These are phyloP conservation scores for Pseudocercospora fuligena DNA, from an alignment of 2,329 filamentous ascomycete genomes.

Conservation along the genomic window DNA sequence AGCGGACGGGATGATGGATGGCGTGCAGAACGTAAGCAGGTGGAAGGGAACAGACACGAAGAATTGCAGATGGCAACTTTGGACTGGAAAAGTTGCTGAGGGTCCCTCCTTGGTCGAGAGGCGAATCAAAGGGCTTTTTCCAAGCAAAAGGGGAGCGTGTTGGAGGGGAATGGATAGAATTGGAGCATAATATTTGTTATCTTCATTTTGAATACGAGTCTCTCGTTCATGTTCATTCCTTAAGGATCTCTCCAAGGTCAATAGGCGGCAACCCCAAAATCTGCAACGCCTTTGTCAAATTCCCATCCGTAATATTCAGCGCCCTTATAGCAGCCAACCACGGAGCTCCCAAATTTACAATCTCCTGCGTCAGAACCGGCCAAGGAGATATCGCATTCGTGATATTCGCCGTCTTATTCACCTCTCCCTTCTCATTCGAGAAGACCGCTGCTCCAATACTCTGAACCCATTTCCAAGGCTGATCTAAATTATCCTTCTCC, in stretches of 20 bases:
- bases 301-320: conserved; percentile 33
- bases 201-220: background rate
- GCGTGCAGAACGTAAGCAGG: too few relatives aligned
- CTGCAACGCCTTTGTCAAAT: conserved; percentile 26
- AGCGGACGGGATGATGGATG: too few relatives aligned
- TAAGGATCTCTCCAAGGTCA: background rate
- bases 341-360: conserved; percentile 24
- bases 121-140: too few relatives aligned
- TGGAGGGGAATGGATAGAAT: too few relatives aligned
- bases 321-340: conserved; percentile 30
- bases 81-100: too few relatives aligned
- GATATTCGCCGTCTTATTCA: conserved; percentile 16
- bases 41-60: too few relatives aligned
- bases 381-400: conserved; percentile 27
- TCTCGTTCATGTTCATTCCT: background rate
- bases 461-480: conserved; percentile 32
- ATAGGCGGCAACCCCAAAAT: conserved; percentile 21
- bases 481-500: conserved; percentile 16
- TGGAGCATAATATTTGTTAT: background rate
- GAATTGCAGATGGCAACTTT: too few relatives aligned
- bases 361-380: conserved; percentile 23
- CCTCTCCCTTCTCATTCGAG: conserved; percentile 7
- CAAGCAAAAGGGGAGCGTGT: too few relatives aligned
- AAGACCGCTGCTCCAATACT: conserved; percentile 25
- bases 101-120: too few relatives aligned